phyloP scores from a whole-genome alignment of 2,329 filamentous ascomycete genomes.

The Pseudocercospora ulei region DNA sequence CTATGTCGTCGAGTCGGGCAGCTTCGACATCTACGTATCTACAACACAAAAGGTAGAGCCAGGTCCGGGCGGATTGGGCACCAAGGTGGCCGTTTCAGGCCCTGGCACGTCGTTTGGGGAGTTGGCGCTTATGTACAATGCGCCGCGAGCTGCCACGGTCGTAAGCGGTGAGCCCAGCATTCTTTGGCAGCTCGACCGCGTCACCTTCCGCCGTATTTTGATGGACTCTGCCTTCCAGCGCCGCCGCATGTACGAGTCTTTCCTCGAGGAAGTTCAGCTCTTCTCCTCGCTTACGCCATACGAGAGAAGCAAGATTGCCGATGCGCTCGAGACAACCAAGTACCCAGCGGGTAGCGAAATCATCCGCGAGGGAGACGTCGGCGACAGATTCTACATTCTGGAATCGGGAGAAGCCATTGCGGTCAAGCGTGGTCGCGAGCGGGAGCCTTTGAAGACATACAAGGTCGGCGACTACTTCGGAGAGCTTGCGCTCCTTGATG shows the following conservation, averaged over 20 bases:
- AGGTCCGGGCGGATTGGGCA: conserved; percentile 71
- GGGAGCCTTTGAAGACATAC: conserved; percentile 67
- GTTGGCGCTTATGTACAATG: conserved; percentile 96
- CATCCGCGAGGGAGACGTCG: conserved; percentile 83
- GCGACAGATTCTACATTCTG: conserved; percentile 82
- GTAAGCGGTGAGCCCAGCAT: conserved; percentile 73
- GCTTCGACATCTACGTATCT: conserved; percentile 88
- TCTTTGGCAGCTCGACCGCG: conserved; percentile 86
- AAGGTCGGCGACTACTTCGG: conserved; percentile 94
- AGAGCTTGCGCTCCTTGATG: conserved; percentile 84
- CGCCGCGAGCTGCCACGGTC: conserved; percentile 87
- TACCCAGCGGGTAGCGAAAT: conserved; percentile 70
- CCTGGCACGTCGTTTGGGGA: conserved; percentile 93
- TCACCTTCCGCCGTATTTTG: conserved; percentile 93
- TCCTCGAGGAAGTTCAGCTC: conserved; percentile 86
- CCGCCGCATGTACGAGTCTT: conserved; percentile 91
- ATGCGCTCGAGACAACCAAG: conserved; percentile 85
- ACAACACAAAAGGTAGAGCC: conserved; percentile 63
- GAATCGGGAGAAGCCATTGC: conserved; percentile 81
- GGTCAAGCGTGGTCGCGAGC: conserved; percentile 62
- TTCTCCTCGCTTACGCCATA: conserved; percentile 76
- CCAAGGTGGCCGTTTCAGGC: conserved; percentile 69
- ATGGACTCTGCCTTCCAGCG: conserved; percentile 98
- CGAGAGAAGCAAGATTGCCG: conserved; percentile 93
- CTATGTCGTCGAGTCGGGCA: conserved; percentile 87